Percentiles rank a stretch among this genome's conserved stretches.
Conservation (phyloP, 2,329 filamentous ascomycete species). For the Exophiala phaeomuriformis region DNA sequence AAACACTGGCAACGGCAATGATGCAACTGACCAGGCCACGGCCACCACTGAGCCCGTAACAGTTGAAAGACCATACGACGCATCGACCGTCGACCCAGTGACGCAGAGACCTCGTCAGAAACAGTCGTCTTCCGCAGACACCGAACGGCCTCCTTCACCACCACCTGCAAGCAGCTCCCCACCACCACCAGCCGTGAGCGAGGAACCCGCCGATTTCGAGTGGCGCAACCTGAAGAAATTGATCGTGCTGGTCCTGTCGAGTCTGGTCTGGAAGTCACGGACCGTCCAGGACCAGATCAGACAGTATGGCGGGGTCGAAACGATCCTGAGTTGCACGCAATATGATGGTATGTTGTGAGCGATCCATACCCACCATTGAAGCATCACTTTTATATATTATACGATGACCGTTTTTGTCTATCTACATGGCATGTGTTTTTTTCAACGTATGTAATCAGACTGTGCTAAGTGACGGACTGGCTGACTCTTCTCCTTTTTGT, state of each 20-base stretch:
- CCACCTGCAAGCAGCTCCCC: slow-evolving; percentile 35
- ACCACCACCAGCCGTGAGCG: slow-evolving; percentile 44
- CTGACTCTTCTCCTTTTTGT: not conserved
- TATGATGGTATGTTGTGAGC: slow-evolving; percentile 66
- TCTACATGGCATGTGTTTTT: no score
- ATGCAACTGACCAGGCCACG: slow-evolving; percentile 26
- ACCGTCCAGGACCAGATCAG: slow-evolving; percentile 84
- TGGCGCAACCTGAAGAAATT: slow-evolving; percentile 86
- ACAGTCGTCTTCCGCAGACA: slow-evolving; percentile 2
- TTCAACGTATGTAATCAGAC: no score
- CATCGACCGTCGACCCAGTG: not conserved
- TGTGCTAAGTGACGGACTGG: no score
- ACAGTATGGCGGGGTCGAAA: slow-evolving; percentile 74
- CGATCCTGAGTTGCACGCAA: slow-evolving; percentile 77
- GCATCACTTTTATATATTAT: no score
- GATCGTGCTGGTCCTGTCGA: slow-evolving; percentile 82
- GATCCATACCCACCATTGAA: no score
- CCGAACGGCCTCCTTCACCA: slow-evolving; percentile 6
- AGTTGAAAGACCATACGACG: slow-evolving; percentile 61
- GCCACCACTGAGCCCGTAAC: slow-evolving; percentile 37
- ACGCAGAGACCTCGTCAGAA: not conserved
- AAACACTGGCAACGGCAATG: no score
- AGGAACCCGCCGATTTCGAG: slow-evolving; percentile 60
- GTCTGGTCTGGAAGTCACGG: slow-evolving; percentile 77
- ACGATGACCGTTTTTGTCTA: no score